phyloP scores from a whole-genome alignment of 1,284 basidiomycete genomes.

The Anthracocystis walkeri region DNA sequence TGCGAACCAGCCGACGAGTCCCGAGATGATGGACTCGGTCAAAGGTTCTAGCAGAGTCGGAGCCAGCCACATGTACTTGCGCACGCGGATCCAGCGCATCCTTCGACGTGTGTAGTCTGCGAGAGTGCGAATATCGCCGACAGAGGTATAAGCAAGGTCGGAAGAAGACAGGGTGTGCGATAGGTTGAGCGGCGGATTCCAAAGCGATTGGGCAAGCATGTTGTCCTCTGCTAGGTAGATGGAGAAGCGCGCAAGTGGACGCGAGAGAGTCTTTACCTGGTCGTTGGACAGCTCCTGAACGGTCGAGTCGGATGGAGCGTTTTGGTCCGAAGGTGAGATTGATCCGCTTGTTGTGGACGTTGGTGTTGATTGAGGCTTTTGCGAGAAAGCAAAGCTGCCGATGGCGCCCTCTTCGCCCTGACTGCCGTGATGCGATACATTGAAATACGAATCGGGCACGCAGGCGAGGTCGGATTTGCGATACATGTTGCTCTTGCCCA shows the following conservation, averaged over 20 bases:
- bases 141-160: slow-evolving; percentile 63
- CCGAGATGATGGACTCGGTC: slow-evolving; percentile 66
- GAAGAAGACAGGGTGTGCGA: slow-evolving; percentile 56
- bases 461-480: slow-evolving; percentile 84
- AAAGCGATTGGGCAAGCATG: slow-evolving; percentile 67
- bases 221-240: slow-evolving; percentile 69
- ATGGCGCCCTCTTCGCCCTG: slow-evolving; percentile 57
- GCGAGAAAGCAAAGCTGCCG: slow-evolving; percentile 60
- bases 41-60: slow-evolving; percentile 66
- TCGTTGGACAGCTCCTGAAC: slow-evolving; percentile 22
- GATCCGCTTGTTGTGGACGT: slow-evolving; percentile 9
- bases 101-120: slow-evolving; percentile 61
- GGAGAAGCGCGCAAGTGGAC: slow-evolving; percentile 65
- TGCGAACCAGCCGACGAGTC: slow-evolving; percentile 56
- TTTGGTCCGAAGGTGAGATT: slow-evolving; percentile 5
- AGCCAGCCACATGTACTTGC: slow-evolving; percentile 65
- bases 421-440: slow-evolving; percentile 48
- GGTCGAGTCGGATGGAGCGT: neutral
- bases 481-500: slow-evolving; percentile 96
- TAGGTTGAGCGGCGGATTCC: slow-evolving; percentile 57
- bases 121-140: slow-evolving; percentile 66
- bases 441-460: slow-evolving; percentile 69
- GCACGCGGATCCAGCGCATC: slow-evolving; percentile 69
- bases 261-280: slow-evolving; percentile 37
- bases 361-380: slow-evolving; percentile 8